phyloP scores from a whole-genome alignment of 176 grass and related monocot species.

The Oryza nivara region DNA sequence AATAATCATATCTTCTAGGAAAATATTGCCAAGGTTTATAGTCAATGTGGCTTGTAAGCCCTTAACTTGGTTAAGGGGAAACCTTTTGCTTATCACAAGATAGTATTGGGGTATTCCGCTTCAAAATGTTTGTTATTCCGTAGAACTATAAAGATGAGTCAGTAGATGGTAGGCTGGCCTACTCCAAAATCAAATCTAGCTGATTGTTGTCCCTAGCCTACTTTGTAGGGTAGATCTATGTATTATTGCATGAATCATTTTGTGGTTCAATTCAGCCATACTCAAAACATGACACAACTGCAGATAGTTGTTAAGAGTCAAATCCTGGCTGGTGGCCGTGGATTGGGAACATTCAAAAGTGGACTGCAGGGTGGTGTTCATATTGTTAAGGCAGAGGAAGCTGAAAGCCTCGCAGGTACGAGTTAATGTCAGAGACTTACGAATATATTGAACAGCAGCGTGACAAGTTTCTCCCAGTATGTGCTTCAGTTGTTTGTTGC shows the following conservation, averaged over 20 bases:
- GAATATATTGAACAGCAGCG: neutral
- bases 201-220: neutral
- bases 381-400: slow-evolving; percentile 97
- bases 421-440: slow-evolving; percentile 5
- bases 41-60: neutral
- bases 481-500: neutral
- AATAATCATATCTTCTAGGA: neutral
- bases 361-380: slow-evolving; percentile 95
- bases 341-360: slow-evolving; percentile 97
- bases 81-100: neutral
- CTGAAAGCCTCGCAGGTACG: slow-evolving; percentile 72
- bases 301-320: slow-evolving; percentile 99
- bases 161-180: neutral
- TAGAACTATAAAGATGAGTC: neutral
- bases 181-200: neutral
- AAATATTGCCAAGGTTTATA: neutral
- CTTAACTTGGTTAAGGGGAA: neutral
- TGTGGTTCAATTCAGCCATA: slow-evolving; percentile 23
- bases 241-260: slow-evolving; percentile 5
- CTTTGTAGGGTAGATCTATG: neutral
- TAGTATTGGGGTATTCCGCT: neutral
- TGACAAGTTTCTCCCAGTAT: slow-evolving; percentile 11
- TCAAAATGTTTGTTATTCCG: slow-evolving; percentile 2
- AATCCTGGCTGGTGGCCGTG: slow-evolving; percentile 96
- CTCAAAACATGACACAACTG: slow-evolving; percentile 4